Percentiles rank a stretch among this genome's conserved stretches.
Conservation (phyloP, 306 rosid genomes). For the Lathyrus tuberosus region DNA sequence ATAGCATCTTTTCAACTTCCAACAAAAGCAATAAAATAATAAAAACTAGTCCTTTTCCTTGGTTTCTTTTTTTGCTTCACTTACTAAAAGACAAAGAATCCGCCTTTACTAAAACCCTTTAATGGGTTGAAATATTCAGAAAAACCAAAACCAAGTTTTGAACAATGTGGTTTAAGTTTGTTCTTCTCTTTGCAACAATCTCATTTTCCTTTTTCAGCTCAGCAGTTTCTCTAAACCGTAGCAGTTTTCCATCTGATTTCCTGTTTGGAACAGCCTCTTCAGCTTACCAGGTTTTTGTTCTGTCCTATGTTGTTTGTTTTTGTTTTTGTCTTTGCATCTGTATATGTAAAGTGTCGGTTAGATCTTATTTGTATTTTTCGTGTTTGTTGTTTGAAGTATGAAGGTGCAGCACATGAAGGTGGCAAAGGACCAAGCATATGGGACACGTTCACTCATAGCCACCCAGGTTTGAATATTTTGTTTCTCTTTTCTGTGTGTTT, state of each 20-base stretch:
- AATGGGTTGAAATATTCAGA: not conserved
- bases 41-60: constrained; percentile 1
- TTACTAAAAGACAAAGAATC: constrained; percentile 30
- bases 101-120: not conserved
- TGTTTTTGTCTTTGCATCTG: not conserved
- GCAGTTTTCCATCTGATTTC: constrained; percentile 55
- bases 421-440: constrained; percentile 70
- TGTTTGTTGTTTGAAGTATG: constrained; percentile 33
- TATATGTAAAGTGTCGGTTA: constrained; percentile 12
- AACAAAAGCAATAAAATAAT: not conserved
- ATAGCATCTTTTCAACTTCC: constrained; percentile 31
- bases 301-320: not conserved
- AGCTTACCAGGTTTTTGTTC: constrained; percentile 61
- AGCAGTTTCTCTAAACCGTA: constrained; percentile 48
- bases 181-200: constrained; percentile 33
- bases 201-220: constrained; percentile 31
- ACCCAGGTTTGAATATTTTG: constrained; percentile 48
- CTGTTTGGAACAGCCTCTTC: constrained; percentile 60
- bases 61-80: not conserved
- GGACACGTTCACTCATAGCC: constrained; percentile 65
- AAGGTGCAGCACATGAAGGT: constrained; percentile 56
- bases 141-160: constrained; percentile 33
- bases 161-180: constrained; percentile 43
- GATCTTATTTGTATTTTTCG: constrained; percentile 18
- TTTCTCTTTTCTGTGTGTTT: not conserved